These are phyloP conservation scores for Phoma sp. DNA, from an alignment of 2,329 filamentous ascomycete species.

Conservation along the genomic window DNA sequence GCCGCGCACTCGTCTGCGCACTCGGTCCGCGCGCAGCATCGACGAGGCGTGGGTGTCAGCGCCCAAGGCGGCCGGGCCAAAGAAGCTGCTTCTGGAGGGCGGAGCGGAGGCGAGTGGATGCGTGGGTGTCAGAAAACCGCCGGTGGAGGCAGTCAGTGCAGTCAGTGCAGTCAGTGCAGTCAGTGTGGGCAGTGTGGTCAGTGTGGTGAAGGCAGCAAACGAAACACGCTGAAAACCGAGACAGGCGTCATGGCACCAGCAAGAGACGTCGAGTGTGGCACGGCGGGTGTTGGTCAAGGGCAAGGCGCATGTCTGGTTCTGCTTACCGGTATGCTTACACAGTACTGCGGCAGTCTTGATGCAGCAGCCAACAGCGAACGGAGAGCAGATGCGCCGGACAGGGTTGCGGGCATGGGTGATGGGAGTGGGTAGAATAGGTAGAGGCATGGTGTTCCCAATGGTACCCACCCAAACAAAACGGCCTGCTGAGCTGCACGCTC, in stretches of 20 bases:
- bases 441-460: conserved; percentile 23
- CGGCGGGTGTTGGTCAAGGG: conserved; percentile 10
- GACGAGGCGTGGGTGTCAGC: conserved; percentile 24
- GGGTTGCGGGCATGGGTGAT: conserved; percentile 29
- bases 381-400: background rate
- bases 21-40: conserved; percentile 22
- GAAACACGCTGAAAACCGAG: conserved; percentile 24
- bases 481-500: conserved; percentile 6
- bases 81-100: conserved; percentile 10
- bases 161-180: too few species aligned
- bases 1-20: conserved; percentile 25
- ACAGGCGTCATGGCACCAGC: conserved; percentile 8
- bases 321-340: conserved; percentile 11
- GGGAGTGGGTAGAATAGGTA: too few species aligned
- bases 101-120: conserved; percentile 18
- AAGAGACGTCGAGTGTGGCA: conserved; percentile 1
- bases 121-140: conserved; percentile 9
- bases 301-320: conserved; percentile 29
- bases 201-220: conserved; percentile 18
- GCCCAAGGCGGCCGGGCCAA: conserved; percentile 27
- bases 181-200: background rate
- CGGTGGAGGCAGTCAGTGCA: background rate
- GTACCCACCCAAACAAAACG: conserved; percentile 21
- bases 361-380: background rate
- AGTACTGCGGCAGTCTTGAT: background rate